Evolutionary conservation across 2,329 filamentous ascomycete genomes (phyloP).

Genomic region (Cercospora sp.): DNA sequence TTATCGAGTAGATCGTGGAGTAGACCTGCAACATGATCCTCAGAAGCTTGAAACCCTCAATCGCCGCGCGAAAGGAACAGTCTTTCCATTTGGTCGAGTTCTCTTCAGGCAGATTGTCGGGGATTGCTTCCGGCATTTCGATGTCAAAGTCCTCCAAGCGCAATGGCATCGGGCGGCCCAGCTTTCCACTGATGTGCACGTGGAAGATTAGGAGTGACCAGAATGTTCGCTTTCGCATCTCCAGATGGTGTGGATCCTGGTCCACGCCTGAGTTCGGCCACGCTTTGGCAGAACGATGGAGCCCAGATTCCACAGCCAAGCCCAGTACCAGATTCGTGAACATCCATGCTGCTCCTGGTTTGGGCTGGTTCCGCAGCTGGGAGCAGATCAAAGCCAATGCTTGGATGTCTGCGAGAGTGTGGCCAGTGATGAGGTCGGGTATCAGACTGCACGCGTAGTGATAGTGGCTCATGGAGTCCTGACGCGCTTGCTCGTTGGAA

Average conservation of each 20-base stretch:
- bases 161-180: conserved; percentile 75
- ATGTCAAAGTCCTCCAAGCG: conserved; percentile 74
- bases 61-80: conserved; percentile 67
- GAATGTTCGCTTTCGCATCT: conserved; percentile 76
- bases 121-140: conserved; percentile 69
- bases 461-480: conserved; percentile 73
- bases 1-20: conserved; percentile 71
- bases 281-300: conserved; percentile 69
- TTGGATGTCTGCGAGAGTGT: conserved; percentile 67
- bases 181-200: conserved; percentile 69
- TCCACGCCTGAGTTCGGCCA: conserved; percentile 55
- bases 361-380: conserved; percentile 75
- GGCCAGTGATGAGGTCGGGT: conserved; percentile 62
- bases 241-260: conserved; percentile 62
- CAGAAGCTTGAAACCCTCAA: conserved; percentile 65
- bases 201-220: conserved; percentile 69
- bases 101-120: conserved; percentile 69
- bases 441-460: conserved; percentile 71
- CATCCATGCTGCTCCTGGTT: conserved; percentile 72
- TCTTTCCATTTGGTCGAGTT: conserved; percentile 51
- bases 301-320: conserved; percentile 70
- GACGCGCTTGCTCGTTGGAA: conserved; percentile 56
- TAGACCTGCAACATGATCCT: conserved; percentile 73
- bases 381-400: conserved; percentile 70
- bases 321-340: conserved; percentile 65